Conservation (phyloP, 345 rosid genomes). For the Syzygium oleosum region DNA sequence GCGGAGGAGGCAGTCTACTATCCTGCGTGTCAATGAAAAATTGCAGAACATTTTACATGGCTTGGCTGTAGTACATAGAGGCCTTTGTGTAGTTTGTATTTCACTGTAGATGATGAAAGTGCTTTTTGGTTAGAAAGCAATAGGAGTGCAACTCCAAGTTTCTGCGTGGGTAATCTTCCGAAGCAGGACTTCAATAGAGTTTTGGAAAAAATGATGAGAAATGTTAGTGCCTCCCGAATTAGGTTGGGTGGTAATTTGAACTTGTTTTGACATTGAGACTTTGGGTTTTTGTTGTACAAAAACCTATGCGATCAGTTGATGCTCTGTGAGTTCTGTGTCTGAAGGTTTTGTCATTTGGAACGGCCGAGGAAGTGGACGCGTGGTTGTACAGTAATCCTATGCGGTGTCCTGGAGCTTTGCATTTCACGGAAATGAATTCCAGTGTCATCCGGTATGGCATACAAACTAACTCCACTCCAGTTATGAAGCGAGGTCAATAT, state of each 20-base stretch:
- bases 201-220: background rate
- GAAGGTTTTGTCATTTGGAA: slow-evolving; percentile 54
- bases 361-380: slow-evolving; percentile 39
- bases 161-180: background rate
- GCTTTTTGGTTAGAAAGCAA: background rate
- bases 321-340: background rate
- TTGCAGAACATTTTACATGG: no score
- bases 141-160: background rate
- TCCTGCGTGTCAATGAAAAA: no score
- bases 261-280: background rate
- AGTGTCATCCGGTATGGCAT: slow-evolving; percentile 65
- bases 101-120: background rate
- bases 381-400: slow-evolving; percentile 57
- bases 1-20: no score
- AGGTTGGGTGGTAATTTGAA: background rate
- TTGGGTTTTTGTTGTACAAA: background rate
- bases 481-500: slow-evolving; percentile 21
- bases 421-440: slow-evolving; percentile 43
- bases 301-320: background rate
- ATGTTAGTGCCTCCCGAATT: background rate
- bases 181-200: no score
- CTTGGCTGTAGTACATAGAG: background rate
- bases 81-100: background rate
- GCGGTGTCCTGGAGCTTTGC: slow-evolving; percentile 63
- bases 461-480: slow-evolving; percentile 74